Percentiles rank a stretch among this genome's conserved stretches.
These are phyloP conservation scores for Helianthus tuberosus DNA, from an alignment of 129 eudicot species.

Conservation along the genomic window DNA sequence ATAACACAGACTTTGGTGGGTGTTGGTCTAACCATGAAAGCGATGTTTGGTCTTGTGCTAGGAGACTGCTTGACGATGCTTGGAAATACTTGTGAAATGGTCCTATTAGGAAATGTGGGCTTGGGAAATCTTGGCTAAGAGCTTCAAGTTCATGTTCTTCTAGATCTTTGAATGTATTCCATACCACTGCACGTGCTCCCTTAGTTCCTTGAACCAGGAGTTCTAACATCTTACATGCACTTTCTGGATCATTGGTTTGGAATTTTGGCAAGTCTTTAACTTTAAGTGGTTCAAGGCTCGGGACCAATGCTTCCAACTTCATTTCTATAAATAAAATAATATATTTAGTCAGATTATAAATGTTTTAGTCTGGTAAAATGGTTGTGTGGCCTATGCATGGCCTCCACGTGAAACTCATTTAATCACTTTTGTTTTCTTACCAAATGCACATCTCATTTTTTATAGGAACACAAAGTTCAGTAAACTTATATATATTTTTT, in stretches of 20 bases:
- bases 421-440: no score
- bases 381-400: no score
- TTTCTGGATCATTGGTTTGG: conserved; percentile 6
- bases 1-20: conserved; percentile 23
- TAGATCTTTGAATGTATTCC: conserved; percentile 38
- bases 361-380: not conserved
- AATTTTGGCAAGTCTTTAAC: conserved; percentile 20
- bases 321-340: conserved; percentile 5
- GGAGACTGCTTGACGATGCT: conserved; percentile 22
- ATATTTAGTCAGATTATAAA: not conserved
- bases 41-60: conserved; percentile 32
- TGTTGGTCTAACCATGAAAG: conserved; percentile 40
- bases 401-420: no score
- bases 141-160: conserved; percentile 24
- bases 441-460: no score
- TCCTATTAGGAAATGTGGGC: conserved; percentile 35
- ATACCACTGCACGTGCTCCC: conserved; percentile 16
- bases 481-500: no score
- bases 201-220: conserved; percentile 16
- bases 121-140: conserved; percentile 14
- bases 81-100: conserved; percentile 40
- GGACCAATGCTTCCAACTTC: conserved; percentile 13
- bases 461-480: no score
- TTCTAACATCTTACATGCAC: not conserved
- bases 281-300: conserved; percentile 20